Evolutionary conservation across 768 basidiomycete genomes (phyloP).

Genomic region (Lactarius indigo): DNA sequence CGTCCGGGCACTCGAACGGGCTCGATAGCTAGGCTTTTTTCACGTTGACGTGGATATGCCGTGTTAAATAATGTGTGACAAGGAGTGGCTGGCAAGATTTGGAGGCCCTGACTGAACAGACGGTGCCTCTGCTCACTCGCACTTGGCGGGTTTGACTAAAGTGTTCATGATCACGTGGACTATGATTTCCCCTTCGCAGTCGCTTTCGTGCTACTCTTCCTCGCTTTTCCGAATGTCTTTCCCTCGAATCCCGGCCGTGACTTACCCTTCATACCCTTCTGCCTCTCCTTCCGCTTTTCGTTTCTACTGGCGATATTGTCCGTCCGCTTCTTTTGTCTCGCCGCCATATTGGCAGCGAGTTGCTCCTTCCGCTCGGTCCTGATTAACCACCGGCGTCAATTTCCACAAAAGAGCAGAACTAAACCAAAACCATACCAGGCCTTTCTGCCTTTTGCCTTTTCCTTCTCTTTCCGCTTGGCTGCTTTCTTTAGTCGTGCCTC

Average conservation of each 20-base stretch:
- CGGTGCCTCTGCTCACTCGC: neutral
- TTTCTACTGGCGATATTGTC: constrained; percentile 88
- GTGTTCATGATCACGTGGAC: constrained; percentile 10
- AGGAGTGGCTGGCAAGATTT: neutral
- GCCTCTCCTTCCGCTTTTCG: constrained; percentile 65
- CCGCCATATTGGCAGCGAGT: constrained; percentile 67
- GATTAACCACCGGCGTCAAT: constrained; percentile 12
- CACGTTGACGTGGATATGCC: neutral
- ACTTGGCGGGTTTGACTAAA: neutral
- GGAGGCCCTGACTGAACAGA: neutral
- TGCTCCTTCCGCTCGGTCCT: constrained; percentile 90
- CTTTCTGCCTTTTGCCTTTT: constrained; percentile 79
- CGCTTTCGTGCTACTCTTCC: constrained; percentile 33
- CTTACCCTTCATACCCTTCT: constrained; percentile 51
- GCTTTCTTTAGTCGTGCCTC: constrained; percentile 86
- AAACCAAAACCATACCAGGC: constrained; percentile 61
- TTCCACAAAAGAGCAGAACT: neutral
- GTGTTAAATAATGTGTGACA: neutral
- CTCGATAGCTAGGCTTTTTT: neutral
- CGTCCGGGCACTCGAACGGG: neutral
- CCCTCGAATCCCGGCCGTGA: constrained; percentile 87
- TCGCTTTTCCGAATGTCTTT: constrained; percentile 62
- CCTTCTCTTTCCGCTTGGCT: constrained; percentile 87
- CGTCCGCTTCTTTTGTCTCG: constrained; percentile 83
- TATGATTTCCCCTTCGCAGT: neutral